Base-by-base conservation (phyloP, 2,329 filamentous ascomycete genomes). In the Graphilbum fragrans region DNA sequence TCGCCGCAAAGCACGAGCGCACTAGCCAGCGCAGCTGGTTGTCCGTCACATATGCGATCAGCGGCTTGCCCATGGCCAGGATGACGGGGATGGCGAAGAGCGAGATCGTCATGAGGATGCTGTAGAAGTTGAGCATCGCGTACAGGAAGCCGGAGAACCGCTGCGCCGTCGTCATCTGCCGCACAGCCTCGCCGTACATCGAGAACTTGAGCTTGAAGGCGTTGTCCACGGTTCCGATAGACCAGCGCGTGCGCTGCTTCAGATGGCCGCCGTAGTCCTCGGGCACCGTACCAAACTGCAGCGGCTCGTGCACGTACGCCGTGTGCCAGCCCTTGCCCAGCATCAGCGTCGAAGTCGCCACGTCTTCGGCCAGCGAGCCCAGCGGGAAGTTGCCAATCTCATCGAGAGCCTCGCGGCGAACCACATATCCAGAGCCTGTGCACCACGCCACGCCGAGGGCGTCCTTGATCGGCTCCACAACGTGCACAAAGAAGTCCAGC, bases 261-360 rank as follows among this genome's bases (percentile, higher is more conserved):
- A 75, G 49, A 49, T 75, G 70, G 12, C 66, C 64, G 20, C 63
- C 62, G 27, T 65, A 72, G 33, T 74, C 70, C 38, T 74, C 72
- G 4, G 74, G 69, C 2, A 77, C 69, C 3, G 67, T 69, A 27
- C 75, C 75, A 34, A 65, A 78, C 52, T 79, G 75, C 3, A 80
- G 60, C 4, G 66, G 63, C 49, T 79, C 74, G 45, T 74, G 69
- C 21, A 76, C 57, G 49, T 70, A 78, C 0, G 69, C 72, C 2
- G 73, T 77, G 51, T 67, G 70, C 75, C 76, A 80, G 34, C 76
- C 76, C 42, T 60, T 63, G 2, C 70, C 73, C 2, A 78, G 65
- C 52, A 80, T 66, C 21, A 73, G 58, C 1, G 67, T 72, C 6
- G 73, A 77, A 3, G 69, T 76, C 37, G 65, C 68, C 5, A 75